Evolutionary conservation across 345 rosid genomes (phyloP).

Genomic region (Populus tremula): DNA sequence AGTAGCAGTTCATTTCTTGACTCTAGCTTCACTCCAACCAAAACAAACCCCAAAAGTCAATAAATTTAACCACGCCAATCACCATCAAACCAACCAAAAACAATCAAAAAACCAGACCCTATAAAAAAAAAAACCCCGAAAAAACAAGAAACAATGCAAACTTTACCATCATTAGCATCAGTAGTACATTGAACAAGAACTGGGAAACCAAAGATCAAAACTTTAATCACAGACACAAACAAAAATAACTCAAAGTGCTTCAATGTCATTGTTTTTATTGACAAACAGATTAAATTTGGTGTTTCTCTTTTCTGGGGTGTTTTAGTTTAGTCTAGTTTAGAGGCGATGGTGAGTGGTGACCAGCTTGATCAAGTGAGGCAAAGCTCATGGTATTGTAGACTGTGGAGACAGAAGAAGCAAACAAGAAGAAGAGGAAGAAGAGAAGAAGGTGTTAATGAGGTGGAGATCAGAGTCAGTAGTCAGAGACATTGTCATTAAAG

Average conservation of each 20-base stretch:
- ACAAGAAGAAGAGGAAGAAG: slow-evolving; percentile 25
- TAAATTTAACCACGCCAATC: slow-evolving; percentile 11
- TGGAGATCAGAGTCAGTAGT: slow-evolving; percentile 28
- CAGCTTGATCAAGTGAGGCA: slow-evolving; percentile 9
- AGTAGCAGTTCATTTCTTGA: slow-evolving; percentile 9
- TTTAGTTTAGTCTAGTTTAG: neutral
- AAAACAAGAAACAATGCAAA: neutral
- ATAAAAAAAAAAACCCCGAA: neutral
- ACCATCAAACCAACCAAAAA: neutral
- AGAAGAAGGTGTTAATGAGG: slow-evolving; percentile 7
- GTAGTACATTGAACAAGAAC: slow-evolving; percentile 33
- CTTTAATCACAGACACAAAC: slow-evolving; percentile 7
- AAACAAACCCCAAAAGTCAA: neutral
- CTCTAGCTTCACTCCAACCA: neutral
- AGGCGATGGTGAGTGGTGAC: neutral
- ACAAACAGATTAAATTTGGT: neutral
- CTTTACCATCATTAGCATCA: slow-evolving; percentile 44
- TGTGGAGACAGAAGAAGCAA: slow-evolving; percentile 14
- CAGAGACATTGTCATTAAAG: slow-evolving; percentile 47
- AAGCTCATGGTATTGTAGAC: slow-evolving; percentile 22
- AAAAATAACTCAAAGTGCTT: slow-evolving; percentile 2
- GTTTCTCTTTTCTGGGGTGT: neutral
- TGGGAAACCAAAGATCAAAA: slow-evolving; percentile 21
- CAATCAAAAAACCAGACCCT: neutral
- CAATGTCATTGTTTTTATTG: neutral